These are phyloP conservation scores for Auricularia sp. DNA, from an alignment of 768 basidiomycete genomes.

Conservation along the genomic window DNA sequence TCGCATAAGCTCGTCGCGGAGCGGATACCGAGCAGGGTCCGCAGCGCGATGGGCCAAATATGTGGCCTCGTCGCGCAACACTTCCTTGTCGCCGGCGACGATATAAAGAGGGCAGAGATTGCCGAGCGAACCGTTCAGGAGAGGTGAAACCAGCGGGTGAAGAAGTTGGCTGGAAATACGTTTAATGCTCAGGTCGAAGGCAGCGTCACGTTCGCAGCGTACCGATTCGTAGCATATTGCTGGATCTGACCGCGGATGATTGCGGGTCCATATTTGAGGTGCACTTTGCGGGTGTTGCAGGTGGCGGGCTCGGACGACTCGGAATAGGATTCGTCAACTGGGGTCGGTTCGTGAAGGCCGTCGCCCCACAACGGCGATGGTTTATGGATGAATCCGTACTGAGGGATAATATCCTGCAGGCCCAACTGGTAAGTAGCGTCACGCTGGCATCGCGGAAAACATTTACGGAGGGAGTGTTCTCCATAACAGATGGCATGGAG, in stretches of 20 bases:
- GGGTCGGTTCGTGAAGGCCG: background rate
- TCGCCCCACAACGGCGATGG: slow-evolving; percentile 49
- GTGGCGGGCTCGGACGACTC: slow-evolving; percentile 7
- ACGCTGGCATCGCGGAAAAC: background rate
- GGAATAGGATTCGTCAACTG: background rate
- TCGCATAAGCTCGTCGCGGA: slow-evolving; percentile 41
- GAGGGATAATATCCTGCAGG: slow-evolving; percentile 64
- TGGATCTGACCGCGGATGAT: slow-evolving; percentile 57
- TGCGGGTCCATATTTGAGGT: slow-evolving; percentile 28
- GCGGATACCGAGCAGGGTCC: slow-evolving; percentile 62
- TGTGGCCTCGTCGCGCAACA: slow-evolving; percentile 83
- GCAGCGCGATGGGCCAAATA: slow-evolving; percentile 93
- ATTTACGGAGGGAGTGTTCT: slow-evolving; percentile 72
- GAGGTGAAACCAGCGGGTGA: slow-evolving; percentile 68
- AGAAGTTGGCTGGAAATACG: slow-evolving; percentile 38
- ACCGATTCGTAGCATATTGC: slow-evolving; percentile 76
- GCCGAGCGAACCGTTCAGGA: slow-evolving; percentile 69
- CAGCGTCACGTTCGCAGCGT: slow-evolving; percentile 12
- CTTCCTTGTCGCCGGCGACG: slow-evolving; percentile 82
- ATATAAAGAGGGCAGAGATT: slow-evolving; percentile 82
- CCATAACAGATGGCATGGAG: slow-evolving; percentile 80
- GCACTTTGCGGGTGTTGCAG: slow-evolving; percentile 41
- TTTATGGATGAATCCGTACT: slow-evolving; percentile 70
- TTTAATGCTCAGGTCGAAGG: too few species aligned
- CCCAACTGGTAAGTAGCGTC: background rate